Evolutionary conservation across 2,329 filamentous ascomycete species (phyloP), one percentile per base, ranked within the genome.

Genomic region (Sphaceloma murrayae): DNA sequence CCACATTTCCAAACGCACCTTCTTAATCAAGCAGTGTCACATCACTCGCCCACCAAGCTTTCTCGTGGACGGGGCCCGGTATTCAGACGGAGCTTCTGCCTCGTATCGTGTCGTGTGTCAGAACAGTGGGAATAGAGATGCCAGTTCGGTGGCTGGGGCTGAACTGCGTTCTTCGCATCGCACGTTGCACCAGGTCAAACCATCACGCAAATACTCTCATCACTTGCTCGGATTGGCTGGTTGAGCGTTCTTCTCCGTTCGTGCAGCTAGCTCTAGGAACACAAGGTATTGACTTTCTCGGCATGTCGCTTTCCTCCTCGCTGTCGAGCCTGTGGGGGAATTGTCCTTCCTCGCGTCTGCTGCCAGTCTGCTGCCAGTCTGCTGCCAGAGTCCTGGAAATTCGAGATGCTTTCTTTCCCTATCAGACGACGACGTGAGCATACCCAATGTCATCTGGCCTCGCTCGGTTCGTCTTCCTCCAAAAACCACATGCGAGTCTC

Each of bases 161-260:
- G 34, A 39, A 39, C 34, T 39, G 34, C 21, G 29, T 39, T 39
- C 34, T 39, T 39, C 34, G 34, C 11, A 17, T n/a, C 19, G 16
- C 36, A 22, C 26, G 22, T 27, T 29, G 13, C 19, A 9, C 24
- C 27, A 11, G 27, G 36, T 16, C 13, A 14, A 40, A 38, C 34
- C 13, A 2, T 3, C 11, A 7, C 19, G n/a, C 34, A 38, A 38
- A 38, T 38, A 14, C 19, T 4, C 14, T 24, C 19, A 7, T 22
- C 34, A 38, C 24, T 31, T 14, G 16, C 5, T 38, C 11, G 34
- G 17, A 27, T 19, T 8, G 18, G 18, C 8, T 11, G 6, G 34
- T 26, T 19, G 9, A 2, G n/a, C 30, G 24, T 16, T 9, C 13
- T 19, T 29, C n/a, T n/a, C n/a, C n/a, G n/a, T n/a, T n/a, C n/a